Conservation (phyloP, 331 rosid species). For the Malus hybrid region DNA sequence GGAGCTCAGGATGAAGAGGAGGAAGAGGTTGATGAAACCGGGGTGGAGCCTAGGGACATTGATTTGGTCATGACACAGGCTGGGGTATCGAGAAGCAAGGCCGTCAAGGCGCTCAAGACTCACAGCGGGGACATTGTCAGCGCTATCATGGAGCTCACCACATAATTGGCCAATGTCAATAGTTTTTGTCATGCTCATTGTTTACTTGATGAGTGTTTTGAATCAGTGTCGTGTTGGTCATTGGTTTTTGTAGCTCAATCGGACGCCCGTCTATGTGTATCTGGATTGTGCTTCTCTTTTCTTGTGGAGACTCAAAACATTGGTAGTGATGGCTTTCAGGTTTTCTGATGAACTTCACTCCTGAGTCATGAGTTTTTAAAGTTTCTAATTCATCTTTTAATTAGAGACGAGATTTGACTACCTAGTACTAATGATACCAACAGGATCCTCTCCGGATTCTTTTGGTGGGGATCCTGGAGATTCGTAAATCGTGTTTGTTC, state of each 20-base stretch:
- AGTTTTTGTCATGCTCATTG: not conserved
- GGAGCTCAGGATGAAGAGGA: slow-evolving; percentile 61
- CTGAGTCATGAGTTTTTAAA: no score
- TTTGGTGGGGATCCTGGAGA: no score
- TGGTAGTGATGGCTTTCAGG: no score
- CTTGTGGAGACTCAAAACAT: slow-evolving; percentile 12
- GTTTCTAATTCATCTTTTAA: no score
- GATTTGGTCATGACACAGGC: slow-evolving; percentile 94
- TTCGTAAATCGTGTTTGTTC: no score
- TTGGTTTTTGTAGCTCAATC: slow-evolving; percentile 21
- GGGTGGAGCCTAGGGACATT: slow-evolving; percentile 68
- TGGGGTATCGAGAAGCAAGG: slow-evolving; percentile 79
- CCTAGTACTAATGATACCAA: no score
- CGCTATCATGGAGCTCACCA: slow-evolving; percentile 92
- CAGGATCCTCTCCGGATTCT: no score
- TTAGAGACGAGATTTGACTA: no score
- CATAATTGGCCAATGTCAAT: slow-evolving; percentile 9
- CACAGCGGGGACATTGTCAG: slow-evolving; percentile 77
- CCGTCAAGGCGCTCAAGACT: slow-evolving; percentile 90
- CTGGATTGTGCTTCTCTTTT: slow-evolving; percentile 15
- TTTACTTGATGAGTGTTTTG: slow-evolving; percentile 19
- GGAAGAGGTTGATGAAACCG: slow-evolving; percentile 66
- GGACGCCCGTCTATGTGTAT: slow-evolving; percentile 16
- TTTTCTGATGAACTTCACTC: no score
- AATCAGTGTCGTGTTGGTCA: not conserved